Conservation (phyloP, 352 stramenopile genomes). For the Globisporangium paddicum region DNA sequence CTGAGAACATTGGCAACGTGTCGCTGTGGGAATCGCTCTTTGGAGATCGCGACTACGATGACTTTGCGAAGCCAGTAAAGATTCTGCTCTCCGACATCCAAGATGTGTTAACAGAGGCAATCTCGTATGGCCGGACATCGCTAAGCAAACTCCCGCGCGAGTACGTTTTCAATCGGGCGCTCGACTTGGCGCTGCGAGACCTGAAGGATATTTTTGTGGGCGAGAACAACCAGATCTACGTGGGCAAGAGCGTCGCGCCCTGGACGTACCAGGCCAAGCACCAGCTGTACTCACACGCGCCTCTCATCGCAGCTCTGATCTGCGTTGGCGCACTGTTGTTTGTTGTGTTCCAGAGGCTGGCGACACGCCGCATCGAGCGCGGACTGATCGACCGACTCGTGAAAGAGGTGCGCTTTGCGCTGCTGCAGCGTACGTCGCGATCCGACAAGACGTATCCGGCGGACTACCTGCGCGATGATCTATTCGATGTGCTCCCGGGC, state of each 20-base stretch:
- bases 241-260: conserved; percentile 36
- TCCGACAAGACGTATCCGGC: conserved; percentile 44
- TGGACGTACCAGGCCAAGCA: conserved; percentile 49
- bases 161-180: conserved; percentile 56
- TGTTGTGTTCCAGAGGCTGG: conserved; percentile 29
- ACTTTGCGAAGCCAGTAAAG: conserved; percentile 24
- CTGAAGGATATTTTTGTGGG: conserved; percentile 51
- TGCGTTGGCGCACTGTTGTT: conserved; percentile 21
- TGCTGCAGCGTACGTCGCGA: conserved; percentile 37
- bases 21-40: conserved; percentile 27
- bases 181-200: conserved; percentile 53
- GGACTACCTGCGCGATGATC: conserved; percentile 52
- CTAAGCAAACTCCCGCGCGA: conserved; percentile 36
- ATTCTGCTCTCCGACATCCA: conserved; percentile 54
- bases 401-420: conserved; percentile 63
- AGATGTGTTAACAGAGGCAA: conserved; percentile 29
- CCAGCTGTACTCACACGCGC: conserved; percentile 39
- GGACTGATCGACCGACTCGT: conserved; percentile 55
- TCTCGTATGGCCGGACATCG: conserved; percentile 38
- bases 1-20: conserved; percentile 25
- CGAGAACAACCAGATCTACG: conserved; percentile 39
- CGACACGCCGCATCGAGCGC: conserved; percentile 39
- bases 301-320: conserved; percentile 33
- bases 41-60: conserved; percentile 2
- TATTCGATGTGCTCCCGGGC: conserved; percentile 38